Evolutionary conservation across 805 yeast genomes (phyloP), one percentile per base, ranked within the genome.

Genomic region (Saturnispora sanitii): DNA sequence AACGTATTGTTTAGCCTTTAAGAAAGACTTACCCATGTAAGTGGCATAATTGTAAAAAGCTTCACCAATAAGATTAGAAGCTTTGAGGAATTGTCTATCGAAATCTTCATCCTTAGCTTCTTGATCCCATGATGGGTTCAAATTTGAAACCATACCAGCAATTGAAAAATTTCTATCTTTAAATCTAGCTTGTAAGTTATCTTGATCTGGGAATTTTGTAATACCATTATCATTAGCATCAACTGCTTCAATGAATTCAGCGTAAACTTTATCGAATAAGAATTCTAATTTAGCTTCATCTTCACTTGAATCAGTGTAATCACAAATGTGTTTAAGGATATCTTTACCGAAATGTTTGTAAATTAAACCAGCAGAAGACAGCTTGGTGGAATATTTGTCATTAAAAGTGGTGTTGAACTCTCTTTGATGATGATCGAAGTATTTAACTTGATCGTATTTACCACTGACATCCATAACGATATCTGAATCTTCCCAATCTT

Each of bases 181-280:
- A 67, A 85, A 92, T 46, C 67, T 71, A 35, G 84, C 79, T 47
- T 67, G 66, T 26, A 70, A 66, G 21, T 70, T 73, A 36, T 70
- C 73, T 35, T 52, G 55, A 20, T 66, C 67, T 4, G 71, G 73
- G 54, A 77, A 84, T 52, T 82, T 79, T 56, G 72, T 71, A 47
- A 90, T 75, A 54, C 98, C 98, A 55, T 92, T 92, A 60, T 92
- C 98, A 56, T 88, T 85, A 42, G 96, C 98, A 62, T 88, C 98
- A 26, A 92, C 70, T 8, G 95, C 79, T 62, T 92, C 97, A 44
- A 92, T 67, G 53, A 92, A 86, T 47, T 82, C 90, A 43, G 74
- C 72, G 66, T 92, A 92, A n/a, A 90, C 67, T 58, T 82, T 83
- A 30, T 69, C 67, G 59, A 80, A 86, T 35, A 92, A 65, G 25